Base-by-base conservation (phyloP, 164 flowering plant genomes). In the Paratinospora sagittata region DNA sequence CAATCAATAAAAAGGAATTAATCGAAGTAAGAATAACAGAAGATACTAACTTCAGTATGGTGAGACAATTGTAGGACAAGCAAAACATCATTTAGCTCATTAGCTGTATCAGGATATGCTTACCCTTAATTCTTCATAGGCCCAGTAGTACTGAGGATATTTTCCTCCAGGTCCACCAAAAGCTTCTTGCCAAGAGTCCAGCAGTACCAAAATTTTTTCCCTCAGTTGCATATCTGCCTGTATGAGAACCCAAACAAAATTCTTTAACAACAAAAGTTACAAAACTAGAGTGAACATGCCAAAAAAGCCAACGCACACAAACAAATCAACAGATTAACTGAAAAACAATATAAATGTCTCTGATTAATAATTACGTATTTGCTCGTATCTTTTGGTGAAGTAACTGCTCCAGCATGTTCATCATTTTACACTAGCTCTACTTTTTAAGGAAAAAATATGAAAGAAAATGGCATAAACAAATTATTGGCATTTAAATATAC, bases 111-210 rank as follows among this genome's bases (percentile, higher is more conserved):
- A 74, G 27, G 26, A 72, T 27, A 68, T 55, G 39, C 84, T 84
- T 76, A 92, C 98, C 82, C 92, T 84, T 49, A 96, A 74, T 75
- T 96, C 99, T 39, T 91, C 93, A 71, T 86, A 96, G 63, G 99
- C 96, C 85, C 83, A 84, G 71, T 84, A 91, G 71, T 93, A 96
- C 73, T 96, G 98, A 71, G 98, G 87, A 84, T 91, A 76, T 73
- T 85, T 96, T 67, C 97, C 97, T 65, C 90, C 86, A 65, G 92
- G 85, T 3, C 98, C 99, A 76, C 98, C 96, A 82, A 96, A 96
- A 66, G 97, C 99, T 80, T 88, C 96, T 80, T 96, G 91, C 99
- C 99, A 96, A 65, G 98, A 84, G 68, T 87, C 98, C 47, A 96
- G 73, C 78, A 96, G 79, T 8, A 76, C 81, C 84, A 96, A 78